Evolutionary conservation across 768 basidiomycete genomes (phyloP), one percentile per base, ranked within the genome.

Genomic region (Tulasnella sp.): DNA sequence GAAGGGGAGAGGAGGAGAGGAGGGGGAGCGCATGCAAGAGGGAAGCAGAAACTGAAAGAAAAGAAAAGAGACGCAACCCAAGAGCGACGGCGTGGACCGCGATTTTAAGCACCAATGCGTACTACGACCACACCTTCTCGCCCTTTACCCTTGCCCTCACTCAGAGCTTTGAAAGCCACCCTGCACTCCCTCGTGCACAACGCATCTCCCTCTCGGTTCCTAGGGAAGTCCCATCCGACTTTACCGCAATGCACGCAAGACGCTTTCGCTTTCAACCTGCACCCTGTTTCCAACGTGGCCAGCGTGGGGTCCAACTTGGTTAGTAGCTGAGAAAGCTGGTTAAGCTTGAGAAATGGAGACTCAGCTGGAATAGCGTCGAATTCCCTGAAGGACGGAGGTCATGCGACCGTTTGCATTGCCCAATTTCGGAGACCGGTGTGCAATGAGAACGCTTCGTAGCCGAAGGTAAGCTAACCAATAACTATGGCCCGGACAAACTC

Each of bases 181-280:
- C 74, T 29, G 67, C 74, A 76, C 19, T 76, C 74, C 39, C 74
- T 70, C 15, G 74, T 36, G 42, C 74, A 76, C 39, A 76, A 22
- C 19, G 74, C 74, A 2, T 38, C 34, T 11, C 74, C 74, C 14
- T 68, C 19, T 29, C 67, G 19, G 29, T 70, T 52, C 39, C 49
- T 76, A n/a, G 74, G 67, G 49, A 76, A 76, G 67, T 76, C 74
- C 58, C 64, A 76, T 40, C 74, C 74, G n/a, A 42, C 39, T 34
- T 38, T 49, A 1, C 67, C 74, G 39, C 74, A 76, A 2, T 37
- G 38, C 9, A 38, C 58, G 52, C 74, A 76, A 25, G 38, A 37
- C 39, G 69, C 68, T 29, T 76, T 67, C n/a, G 37, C 67, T 31
- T 42, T 34, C 37, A 76, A 40, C 31, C 68, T 31, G 64, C 74